Conservation (phyloP, 2,329 filamentous ascomycete genomes). For the Botrytis fabae region DNA sequence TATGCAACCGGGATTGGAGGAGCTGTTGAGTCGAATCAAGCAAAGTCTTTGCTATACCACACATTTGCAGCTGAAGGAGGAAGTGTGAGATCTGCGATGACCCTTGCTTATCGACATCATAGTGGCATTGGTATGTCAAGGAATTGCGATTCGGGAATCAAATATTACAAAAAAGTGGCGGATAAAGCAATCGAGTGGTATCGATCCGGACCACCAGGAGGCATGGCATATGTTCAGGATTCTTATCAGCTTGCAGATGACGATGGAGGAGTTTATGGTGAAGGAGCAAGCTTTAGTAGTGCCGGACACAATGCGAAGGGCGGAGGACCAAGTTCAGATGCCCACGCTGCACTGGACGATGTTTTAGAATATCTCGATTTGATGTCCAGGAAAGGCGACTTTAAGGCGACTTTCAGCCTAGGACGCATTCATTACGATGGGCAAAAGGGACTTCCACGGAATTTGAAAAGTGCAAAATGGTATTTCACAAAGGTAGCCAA, state of each 20-base stretch:
- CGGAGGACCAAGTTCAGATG: conserved; percentile 71
- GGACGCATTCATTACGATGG: conserved; percentile 72
- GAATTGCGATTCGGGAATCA: conserved; percentile 79
- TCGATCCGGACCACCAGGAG: conserved; percentile 86
- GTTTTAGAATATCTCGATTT: conserved; percentile 86
- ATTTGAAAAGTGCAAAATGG: conserved; percentile 62
- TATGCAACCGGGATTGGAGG: conserved; percentile 89
- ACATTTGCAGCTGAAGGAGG: conserved; percentile 87
- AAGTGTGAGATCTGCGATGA: conserved; percentile 88
- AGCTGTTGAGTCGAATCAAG: conserved; percentile 80
- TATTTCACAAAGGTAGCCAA: conserved; percentile 69
- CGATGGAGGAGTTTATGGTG: conserved; percentile 87
- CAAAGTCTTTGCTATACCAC: conserved; percentile 89
- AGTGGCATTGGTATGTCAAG: conserved; percentile 81
- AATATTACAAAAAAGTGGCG: conserved; percentile 90
- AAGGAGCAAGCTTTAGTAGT: conserved; percentile 88
- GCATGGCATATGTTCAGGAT: conserved; percentile 73
- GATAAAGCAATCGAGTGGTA: conserved; percentile 90
- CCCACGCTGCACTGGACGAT: conserved; percentile 85
- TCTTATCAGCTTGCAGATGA: conserved; percentile 88
- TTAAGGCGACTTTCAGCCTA: conserved; percentile 67
- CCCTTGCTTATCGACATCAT: conserved; percentile 81
- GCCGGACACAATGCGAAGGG: conserved; percentile 80
- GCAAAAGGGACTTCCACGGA: conserved; percentile 58
- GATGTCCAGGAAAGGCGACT: conserved; percentile 72